Evolutionary conservation across 2,329 filamentous ascomycete genomes (phyloP).

Genomic region (Aureobasidium zeae): DNA sequence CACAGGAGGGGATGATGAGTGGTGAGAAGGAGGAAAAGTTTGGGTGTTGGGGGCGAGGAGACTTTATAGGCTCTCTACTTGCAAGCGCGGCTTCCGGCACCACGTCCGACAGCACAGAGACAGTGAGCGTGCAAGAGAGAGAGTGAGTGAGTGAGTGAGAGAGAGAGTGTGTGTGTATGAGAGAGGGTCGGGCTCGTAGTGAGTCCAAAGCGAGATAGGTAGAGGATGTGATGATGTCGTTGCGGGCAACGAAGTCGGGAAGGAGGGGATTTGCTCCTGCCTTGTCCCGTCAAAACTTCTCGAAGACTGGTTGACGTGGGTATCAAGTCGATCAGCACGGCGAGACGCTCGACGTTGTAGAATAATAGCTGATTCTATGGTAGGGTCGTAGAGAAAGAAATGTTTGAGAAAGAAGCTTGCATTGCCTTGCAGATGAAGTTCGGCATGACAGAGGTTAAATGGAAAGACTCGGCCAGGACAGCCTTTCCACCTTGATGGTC

Average conservation of each 20-base stretch:
- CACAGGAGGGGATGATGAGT: constrained; percentile 1
- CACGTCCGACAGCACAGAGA: not conserved
- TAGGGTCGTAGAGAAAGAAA: not conserved
- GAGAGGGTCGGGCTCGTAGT: too few species aligned
- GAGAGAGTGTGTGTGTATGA: too few species aligned
- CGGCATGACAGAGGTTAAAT: not conserved
- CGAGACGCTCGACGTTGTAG: constrained; percentile 1
- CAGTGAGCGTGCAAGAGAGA: not conserved
- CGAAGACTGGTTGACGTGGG: not conserved
- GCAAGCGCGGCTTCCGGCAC: too few species aligned
- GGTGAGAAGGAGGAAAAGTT: constrained; percentile 1
- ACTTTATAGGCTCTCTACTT: not conserved
- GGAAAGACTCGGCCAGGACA: too few species aligned
- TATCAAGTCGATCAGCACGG: constrained; percentile 7
- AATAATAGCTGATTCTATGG: constrained; percentile 1
- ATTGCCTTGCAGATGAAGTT: not conserved
- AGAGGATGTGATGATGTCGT: not conserved
- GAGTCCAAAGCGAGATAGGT: too few species aligned
- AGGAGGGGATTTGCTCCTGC: not conserved
- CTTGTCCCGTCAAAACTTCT: not conserved
- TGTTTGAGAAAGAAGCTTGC: not conserved
- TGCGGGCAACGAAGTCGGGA: not conserved
- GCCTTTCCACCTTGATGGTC: constrained; percentile 15
- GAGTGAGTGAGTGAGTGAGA: too few species aligned
- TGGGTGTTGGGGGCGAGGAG: not conserved